Evolutionary conservation across 352 stramenopile species (phyloP).

Genomic region (Globisporangium viniferum): DNA sequence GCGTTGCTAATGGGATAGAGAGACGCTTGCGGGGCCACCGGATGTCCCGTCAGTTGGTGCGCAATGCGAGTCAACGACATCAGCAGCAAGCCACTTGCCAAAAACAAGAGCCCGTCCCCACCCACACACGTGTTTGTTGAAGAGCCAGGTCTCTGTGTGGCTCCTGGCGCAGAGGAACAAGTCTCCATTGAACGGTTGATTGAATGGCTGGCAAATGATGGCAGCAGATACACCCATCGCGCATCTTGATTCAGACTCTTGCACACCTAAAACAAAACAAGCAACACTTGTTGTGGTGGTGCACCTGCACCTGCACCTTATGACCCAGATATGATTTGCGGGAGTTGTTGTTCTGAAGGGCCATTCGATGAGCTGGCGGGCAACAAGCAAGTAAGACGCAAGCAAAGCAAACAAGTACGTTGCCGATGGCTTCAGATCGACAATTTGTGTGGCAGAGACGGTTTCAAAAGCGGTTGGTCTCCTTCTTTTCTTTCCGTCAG

Average conservation of each 20-base stretch:
- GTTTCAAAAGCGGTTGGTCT: background rate
- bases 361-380: background rate
- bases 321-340: background rate
- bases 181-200: background rate
- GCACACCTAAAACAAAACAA: background rate
- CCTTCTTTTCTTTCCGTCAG: background rate
- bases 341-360: background rate
- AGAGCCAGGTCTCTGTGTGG: background rate
- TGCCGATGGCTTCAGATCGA: background rate
- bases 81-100: background rate
- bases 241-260: background rate
- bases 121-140: background rate
- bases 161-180: background rate
- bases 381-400: background rate
- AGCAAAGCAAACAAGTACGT: background rate
- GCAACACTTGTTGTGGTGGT: background rate
- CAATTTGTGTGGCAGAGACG: background rate
- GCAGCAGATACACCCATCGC: background rate
- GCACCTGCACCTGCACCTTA: background rate
- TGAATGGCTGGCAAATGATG: background rate
- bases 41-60: background rate
- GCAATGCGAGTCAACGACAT: background rate
- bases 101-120: background rate
- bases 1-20: conserved; percentile 3
- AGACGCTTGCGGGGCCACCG: background rate